Evolutionary conservation across 2,329 filamentous ascomycete genomes (phyloP).

Genomic region (Berkeleyomyces rouxiae): DNA sequence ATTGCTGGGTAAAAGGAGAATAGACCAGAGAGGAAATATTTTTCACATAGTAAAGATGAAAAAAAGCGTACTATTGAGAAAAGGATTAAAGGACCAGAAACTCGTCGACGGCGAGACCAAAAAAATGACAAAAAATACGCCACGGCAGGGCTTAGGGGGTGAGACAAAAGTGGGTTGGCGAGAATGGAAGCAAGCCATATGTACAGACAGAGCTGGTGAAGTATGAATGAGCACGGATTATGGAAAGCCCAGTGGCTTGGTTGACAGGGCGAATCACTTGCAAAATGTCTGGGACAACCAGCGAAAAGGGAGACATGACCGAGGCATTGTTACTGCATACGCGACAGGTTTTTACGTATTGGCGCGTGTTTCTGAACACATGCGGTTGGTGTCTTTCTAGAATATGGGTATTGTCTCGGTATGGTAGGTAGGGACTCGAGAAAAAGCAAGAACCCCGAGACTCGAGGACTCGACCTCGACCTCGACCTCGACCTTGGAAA

Average conservation of each 20-base stretch:
- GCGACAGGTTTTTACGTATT: background rate
- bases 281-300: background rate
- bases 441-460: background rate
- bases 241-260: background rate
- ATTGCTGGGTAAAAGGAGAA: background rate
- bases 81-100: background rate
- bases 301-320: background rate
- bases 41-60: background rate
- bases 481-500: too few species aligned
- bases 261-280: background rate
- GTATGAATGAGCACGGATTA: background rate
- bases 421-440: background rate
- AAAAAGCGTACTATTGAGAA: background rate
- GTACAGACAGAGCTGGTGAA: background rate
- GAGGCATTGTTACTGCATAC: background rate
- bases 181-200: background rate
- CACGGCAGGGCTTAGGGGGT: background rate
- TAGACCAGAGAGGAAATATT: background rate
- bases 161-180: background rate
- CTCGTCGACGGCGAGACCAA: background rate
- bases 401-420: background rate
- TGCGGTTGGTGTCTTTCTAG: background rate
- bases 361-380: background rate
- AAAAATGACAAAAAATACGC: background rate
- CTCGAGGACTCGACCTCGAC: background rate